Evolutionary conservation across 2,329 filamentous ascomycete species (phyloP).

Genomic region (Epichloe coenophiala): DNA sequence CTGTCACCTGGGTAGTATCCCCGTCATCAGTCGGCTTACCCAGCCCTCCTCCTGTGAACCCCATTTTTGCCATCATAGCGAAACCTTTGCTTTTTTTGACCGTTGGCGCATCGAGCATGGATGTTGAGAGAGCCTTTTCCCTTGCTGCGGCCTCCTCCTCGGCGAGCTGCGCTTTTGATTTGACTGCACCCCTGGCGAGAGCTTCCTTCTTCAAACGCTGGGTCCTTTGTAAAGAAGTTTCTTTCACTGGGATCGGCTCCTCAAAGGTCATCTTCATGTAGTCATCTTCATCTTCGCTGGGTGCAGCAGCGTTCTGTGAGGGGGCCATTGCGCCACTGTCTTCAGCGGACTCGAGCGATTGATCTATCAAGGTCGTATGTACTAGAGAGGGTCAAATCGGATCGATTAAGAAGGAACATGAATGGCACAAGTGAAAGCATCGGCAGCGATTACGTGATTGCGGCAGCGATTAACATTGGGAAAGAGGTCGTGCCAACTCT

Average conservation of each 20-base stretch:
- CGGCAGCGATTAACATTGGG: not conserved
- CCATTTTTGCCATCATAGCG: conserved; percentile 94
- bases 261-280: conserved; percentile 94
- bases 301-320: conserved; percentile 5
- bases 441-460: not conserved
- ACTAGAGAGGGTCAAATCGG: not conserved
- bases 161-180: conserved; percentile 75
- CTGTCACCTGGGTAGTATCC: conserved; percentile 26
- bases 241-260: conserved; percentile 43
- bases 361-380: not conserved
- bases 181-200: conserved; percentile 52
- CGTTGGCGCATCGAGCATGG: conserved; percentile 45
- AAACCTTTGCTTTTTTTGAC: conserved; percentile 66
- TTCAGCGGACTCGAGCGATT: not conserved
- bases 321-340: not conserved
- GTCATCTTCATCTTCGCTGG: conserved; percentile 51
- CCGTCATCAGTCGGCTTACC: conserved; percentile 44
- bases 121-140: conserved; percentile 63
- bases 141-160: conserved; percentile 58
- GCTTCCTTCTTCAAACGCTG: conserved; percentile 45
- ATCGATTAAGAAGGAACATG: not conserved
- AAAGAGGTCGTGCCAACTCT: not conserved
- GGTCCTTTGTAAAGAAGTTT: conserved; percentile 42
- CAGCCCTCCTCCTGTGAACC: conserved; percentile 67
- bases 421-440: too few species aligned